Conservation (phyloP, 2,329 filamentous ascomycete species). For the Bipolaris gigantea region DNA sequence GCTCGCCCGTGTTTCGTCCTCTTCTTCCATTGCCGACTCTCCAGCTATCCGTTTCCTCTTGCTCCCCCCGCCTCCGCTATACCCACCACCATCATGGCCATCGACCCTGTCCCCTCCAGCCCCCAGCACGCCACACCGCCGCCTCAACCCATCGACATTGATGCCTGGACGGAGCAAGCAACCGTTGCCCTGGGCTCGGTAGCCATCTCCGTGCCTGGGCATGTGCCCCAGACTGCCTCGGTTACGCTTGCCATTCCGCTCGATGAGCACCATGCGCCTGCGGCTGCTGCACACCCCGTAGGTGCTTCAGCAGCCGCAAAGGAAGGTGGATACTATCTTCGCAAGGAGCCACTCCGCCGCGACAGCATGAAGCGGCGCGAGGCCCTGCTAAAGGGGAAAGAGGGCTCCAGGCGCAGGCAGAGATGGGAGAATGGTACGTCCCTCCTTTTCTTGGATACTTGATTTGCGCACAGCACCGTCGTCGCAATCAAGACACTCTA, state of each 20-base stretch:
- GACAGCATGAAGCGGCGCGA: constrained; percentile 71
- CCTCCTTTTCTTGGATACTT: constrained; percentile 8
- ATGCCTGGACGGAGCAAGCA: constrained; percentile 54
- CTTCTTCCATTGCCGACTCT: neutral
- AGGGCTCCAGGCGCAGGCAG: constrained; percentile 81
- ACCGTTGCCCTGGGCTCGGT: constrained; percentile 48
- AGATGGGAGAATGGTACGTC: constrained; percentile 88
- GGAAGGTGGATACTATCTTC: constrained; percentile 52
- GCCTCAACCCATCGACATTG: constrained; percentile 46
- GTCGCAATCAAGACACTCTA: no score
- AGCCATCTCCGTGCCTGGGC: constrained; percentile 41
- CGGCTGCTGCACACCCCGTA: constrained; percentile 26
- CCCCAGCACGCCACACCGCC: constrained; percentile 22
- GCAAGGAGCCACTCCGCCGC: constrained; percentile 59
- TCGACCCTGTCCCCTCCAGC: constrained; percentile 30
- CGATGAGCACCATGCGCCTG: constrained; percentile 56
- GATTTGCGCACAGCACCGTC: constrained; percentile 11
- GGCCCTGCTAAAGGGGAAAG: constrained; percentile 81
- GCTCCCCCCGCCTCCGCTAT: neutral
- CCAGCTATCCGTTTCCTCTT: neutral
- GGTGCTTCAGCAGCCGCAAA: constrained; percentile 42
- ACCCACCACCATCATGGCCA: constrained; percentile 38
- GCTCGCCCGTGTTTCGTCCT: neutral
- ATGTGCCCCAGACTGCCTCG: constrained; percentile 55
- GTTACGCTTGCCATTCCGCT: constrained; percentile 74